Base-by-base conservation (phyloP, 1,284 basidiomycete species). In the Puccinia coronata region DNA sequence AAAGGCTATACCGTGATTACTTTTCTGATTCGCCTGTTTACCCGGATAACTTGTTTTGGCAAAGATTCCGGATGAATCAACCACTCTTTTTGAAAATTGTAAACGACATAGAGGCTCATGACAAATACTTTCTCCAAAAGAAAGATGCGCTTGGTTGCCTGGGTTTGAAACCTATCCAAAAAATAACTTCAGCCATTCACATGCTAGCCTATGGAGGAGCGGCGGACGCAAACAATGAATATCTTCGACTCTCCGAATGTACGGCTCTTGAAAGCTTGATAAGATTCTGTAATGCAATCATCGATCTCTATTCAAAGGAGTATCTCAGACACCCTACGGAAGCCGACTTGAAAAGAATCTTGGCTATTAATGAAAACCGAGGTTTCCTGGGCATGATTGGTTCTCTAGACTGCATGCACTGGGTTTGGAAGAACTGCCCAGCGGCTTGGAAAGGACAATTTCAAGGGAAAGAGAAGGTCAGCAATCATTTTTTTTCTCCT, bases 341-440 rank as follows among this genome's bases (percentile, higher is more conserved):
- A 16, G 25, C 36, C 28, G 72, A 75, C 28, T n/a, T 39, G 0
- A n/a, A 36, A 3, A 34, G 41, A 28, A 61, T 63, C 6, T 16
- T 76, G 1, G 57, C n/a, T 1, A 18, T 61, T 2, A 12, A 11
- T 4, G 49, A 55, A 73, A 16, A 53, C 2, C n/a, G 70, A 1
- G 70, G 70, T n/a, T 73, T 73, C 23, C 49, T 49, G 14, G 70
- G 70, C 8, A 73, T 73, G 70, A 23, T 73, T n/a, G 70, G 70
- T 18, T 73, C 70, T 8, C 23, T 73, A n/a, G 70, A 73, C 20
- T 73, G 70, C 31, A 73, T 73, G 70, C 70, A 73, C 31, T 73
- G 70, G 70, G 28, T 5, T 2, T 73, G 70, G 70, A 73, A 61
- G 31, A 76, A 61, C 41, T 76, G 53, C 41, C 73, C 73, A 3